These are phyloP conservation scores for bread wheat (Triticum aestivum) DNA, from an alignment of 176 grass and related monocot species.

Conservation along the genomic window IWGSC_CS_RefSeq_v2.1 NC_057810.1:29016251-29016750, in stretches of 20 bases:
- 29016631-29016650: background rate
- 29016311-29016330: conserved; percentile 90
- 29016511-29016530: background rate
- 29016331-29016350: conserved; percentile 52
- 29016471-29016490: background rate
- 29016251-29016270: conserved; percentile 66
- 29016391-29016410: background rate
- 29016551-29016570: background rate
- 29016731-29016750: background rate
- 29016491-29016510: background rate
- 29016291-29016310: conserved; percentile 28
- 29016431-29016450: background rate
- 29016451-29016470: background rate
- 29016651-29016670: no score
- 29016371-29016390: conserved; percentile 36
- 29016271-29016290: conserved; percentile 40
- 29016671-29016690: background rate
- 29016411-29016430: background rate
- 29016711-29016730: background rate
- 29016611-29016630: background rate
- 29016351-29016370: conserved; percentile 19
- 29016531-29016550: background rate
- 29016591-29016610: background rate
- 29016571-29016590: background rate
- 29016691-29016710: background rate